Percentiles rank a stretch among this genome's conserved stretches.
Evolutionary conservation across 768 basidiomycete genomes (phyloP).

Genomic region (Lentinula lateritia): DNA sequence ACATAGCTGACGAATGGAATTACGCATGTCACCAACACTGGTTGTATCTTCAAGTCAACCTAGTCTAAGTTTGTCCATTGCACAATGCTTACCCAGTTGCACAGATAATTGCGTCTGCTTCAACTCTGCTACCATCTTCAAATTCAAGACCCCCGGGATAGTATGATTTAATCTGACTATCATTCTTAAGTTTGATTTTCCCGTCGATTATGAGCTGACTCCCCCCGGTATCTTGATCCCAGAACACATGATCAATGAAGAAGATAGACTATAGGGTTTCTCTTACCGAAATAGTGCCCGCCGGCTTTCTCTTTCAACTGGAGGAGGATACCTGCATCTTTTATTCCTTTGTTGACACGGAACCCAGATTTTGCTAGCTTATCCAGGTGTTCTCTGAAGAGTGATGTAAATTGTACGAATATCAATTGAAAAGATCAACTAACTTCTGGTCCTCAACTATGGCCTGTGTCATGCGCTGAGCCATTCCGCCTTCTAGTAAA

Average conservation of each 20-base stretch:
- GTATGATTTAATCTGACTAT: slow-evolving; percentile 28
- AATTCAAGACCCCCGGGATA: slow-evolving; percentile 22
- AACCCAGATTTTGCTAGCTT: slow-evolving; percentile 45
- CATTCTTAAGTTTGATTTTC: slow-evolving; percentile 49
- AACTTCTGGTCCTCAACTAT: slow-evolving; percentile 41
- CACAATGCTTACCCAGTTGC: slow-evolving; percentile 29
- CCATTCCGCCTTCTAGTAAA: slow-evolving; percentile 8
- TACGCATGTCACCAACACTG: slow-evolving; percentile 15
- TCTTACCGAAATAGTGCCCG: slow-evolving; percentile 50
- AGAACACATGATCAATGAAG: neutral
- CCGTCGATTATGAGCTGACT: slow-evolving; percentile 41
- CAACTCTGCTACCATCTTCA: slow-evolving; percentile 21
- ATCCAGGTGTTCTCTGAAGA: slow-evolving; percentile 34
- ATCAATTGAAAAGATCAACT: neutral
- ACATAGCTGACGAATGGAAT: slow-evolving; percentile 25
- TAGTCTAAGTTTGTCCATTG: slow-evolving; percentile 9
- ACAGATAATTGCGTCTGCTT: slow-evolving; percentile 34
- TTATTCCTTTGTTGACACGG: slow-evolving; percentile 33
- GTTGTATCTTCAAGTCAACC: neutral
- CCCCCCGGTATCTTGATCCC: slow-evolving; percentile 30
- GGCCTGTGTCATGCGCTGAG: slow-evolving; percentile 26
- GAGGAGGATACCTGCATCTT: slow-evolving; percentile 35
- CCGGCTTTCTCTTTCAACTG: slow-evolving; percentile 32
- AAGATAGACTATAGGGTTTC: neutral
- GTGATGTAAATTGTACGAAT: neutral